Conservation (phyloP, 495 filamentous ascomycete genomes). For the Bryoglossum gracile region DNA sequence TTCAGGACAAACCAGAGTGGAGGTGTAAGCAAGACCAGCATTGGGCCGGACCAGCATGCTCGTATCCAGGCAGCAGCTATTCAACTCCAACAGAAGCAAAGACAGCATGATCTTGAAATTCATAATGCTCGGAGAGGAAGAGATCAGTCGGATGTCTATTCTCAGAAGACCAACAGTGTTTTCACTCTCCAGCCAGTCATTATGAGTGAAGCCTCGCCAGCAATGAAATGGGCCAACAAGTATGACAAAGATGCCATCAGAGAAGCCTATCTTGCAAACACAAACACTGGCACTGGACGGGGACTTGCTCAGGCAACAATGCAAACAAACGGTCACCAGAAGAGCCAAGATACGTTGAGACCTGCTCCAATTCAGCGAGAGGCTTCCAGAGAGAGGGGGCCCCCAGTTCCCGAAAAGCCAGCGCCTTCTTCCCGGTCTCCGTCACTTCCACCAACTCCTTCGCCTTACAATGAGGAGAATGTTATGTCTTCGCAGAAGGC, state of each 20-base stretch:
- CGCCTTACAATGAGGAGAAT: slow-evolving; percentile 6
- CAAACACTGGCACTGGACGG: slow-evolving; percentile 63
- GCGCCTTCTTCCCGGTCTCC: slow-evolving; percentile 16
- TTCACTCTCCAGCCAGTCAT: slow-evolving; percentile 84
- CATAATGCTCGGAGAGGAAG: slow-evolving; percentile 39
- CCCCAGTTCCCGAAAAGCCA: slow-evolving; percentile 15
- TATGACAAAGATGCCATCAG: slow-evolving; percentile 83
- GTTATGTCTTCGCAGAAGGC: slow-evolving; percentile 18
- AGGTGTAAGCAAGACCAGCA: slow-evolving; percentile 75
- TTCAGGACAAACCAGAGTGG: slow-evolving; percentile 30
- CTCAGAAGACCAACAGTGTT: slow-evolving; percentile 81
- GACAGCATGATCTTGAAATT: slow-evolving; percentile 46
- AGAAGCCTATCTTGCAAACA: slow-evolving; percentile 70
- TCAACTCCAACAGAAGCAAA: slow-evolving; percentile 64
- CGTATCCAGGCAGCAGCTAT: slow-evolving; percentile 85
- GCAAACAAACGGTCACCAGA: slow-evolving; percentile 27
- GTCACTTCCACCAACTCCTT: slow-evolving; percentile 23
- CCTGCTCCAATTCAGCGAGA: slow-evolving; percentile 15
- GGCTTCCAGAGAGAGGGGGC: slow-evolving; percentile 14
- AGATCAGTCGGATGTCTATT: slow-evolving; percentile 44
- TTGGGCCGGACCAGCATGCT: slow-evolving; percentile 87
- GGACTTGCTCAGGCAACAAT: slow-evolving; percentile 34
- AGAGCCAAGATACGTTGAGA: slow-evolving; percentile 21
- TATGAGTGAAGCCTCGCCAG: slow-evolving; percentile 78
- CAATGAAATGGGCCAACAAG: slow-evolving; percentile 90